phyloP scores from a whole-genome alignment of 2,329 filamentous ascomycete genomes.

The Apiospora sp. region DNA sequence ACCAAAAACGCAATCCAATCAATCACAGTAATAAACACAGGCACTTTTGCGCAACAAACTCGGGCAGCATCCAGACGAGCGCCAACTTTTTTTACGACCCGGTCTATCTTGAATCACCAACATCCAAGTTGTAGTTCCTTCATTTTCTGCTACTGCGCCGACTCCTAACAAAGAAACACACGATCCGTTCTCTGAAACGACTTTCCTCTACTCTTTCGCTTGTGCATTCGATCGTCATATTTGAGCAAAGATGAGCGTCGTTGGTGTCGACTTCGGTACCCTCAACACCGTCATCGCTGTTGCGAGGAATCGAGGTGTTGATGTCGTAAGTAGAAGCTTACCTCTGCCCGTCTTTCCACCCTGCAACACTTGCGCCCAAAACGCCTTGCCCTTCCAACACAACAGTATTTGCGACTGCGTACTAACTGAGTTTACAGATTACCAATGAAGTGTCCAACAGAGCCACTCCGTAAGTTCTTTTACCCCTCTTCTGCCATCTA shows the following conservation, averaged over 20 bases:
- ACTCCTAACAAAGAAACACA: neutral
- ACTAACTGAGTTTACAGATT: constrained; percentile 65
- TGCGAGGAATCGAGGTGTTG: constrained; percentile 97
- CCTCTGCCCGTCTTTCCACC: constrained; percentile 23
- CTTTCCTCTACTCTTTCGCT: constrained; percentile 24
- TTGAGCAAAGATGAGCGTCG: constrained; percentile 29
- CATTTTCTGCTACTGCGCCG: constrained; percentile 19
- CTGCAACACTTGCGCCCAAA: constrained; percentile 30
- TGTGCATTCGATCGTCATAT: constrained; percentile 27
- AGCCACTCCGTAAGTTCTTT: constrained; percentile 85
- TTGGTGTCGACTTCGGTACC: constrained; percentile 92
- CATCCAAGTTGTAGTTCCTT: neutral
- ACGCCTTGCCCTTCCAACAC: neutral
- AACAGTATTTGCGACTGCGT: neutral
- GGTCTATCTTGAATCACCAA: constrained; percentile 7
- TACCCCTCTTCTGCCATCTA: constrained; percentile 17
- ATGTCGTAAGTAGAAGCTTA: constrained; percentile 78
- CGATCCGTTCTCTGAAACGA: constrained; percentile 24
- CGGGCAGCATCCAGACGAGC: constrained; percentile 23
- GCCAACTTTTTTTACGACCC: constrained; percentile 20
- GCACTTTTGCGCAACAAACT: constrained; percentile 22
- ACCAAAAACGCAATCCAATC: constrained; percentile 20
- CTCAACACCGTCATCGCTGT: constrained; percentile 98
- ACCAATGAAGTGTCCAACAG: constrained; percentile 99
- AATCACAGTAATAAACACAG: constrained; percentile 19